Evolutionary conservation across 176 grass and related monocot genomes (phyloP).

Genomic region (Luzula sylvatica): DNA sequence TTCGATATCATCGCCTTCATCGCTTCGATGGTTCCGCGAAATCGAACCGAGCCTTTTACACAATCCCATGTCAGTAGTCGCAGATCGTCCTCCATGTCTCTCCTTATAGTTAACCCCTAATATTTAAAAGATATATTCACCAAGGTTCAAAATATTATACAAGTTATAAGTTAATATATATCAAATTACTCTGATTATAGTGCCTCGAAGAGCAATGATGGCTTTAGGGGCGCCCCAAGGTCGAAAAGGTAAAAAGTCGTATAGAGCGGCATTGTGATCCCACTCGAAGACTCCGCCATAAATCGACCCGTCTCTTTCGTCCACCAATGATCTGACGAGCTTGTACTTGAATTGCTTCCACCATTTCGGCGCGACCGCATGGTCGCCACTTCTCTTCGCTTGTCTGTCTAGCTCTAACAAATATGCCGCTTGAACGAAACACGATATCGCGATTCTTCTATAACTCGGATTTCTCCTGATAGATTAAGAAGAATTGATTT

Average conservation of each 20-base stretch:
- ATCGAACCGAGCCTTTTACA: slow-evolving; percentile 70
- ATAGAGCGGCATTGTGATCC: slow-evolving; percentile 48
- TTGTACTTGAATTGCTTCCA: slow-evolving; percentile 90
- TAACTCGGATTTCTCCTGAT: slow-evolving; percentile 71
- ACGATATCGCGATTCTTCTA: slow-evolving; percentile 64
- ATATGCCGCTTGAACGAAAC: slow-evolving; percentile 62
- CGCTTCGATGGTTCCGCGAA: slow-evolving; percentile 44
- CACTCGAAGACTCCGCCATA: slow-evolving; percentile 68
- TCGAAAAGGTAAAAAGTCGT: slow-evolving; percentile 45
- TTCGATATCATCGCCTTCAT: slow-evolving; percentile 37
- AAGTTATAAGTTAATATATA: too few relatives aligned
- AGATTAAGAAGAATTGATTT: background rate
- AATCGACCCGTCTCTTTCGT: slow-evolving; percentile 65
- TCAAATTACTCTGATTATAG: slow-evolving; percentile 38
- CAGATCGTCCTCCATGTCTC: slow-evolving; percentile 82
- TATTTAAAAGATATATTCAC: too few relatives aligned
- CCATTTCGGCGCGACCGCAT: slow-evolving; percentile 62
- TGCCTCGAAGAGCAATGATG: slow-evolving; percentile 54
- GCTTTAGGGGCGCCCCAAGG: slow-evolving; percentile 64
- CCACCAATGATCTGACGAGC: slow-evolving; percentile 38
- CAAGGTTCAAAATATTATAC: too few relatives aligned
- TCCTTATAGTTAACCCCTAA: slow-evolving; percentile 38
- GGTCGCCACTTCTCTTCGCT: slow-evolving; percentile 30
- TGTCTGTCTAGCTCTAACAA: slow-evolving; percentile 76
- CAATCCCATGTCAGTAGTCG: slow-evolving; percentile 49